Evolutionary conservation across 805 yeast species (phyloP).

Genomic region (Saturnispora kantuleensis): DNA sequence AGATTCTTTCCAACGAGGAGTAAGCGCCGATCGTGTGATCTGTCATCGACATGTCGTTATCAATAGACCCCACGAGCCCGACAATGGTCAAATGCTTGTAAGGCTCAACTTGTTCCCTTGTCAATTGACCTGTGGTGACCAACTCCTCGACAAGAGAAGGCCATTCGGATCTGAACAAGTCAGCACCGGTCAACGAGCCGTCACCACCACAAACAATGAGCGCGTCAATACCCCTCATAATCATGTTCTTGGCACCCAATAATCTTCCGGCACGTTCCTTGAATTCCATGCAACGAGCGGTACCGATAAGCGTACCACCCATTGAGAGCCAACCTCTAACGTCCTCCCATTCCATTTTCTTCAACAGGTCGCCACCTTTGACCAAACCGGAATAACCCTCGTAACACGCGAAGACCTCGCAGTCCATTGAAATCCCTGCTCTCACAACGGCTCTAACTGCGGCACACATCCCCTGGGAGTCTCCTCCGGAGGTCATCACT

Average conservation of each 20-base stretch:
- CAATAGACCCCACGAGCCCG: slow-evolving; percentile 94
- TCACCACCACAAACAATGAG: slow-evolving; percentile 97
- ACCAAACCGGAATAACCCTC: slow-evolving; percentile 96
- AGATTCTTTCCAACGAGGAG: slow-evolving; percentile 86
- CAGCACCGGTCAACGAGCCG: slow-evolving; percentile 97
- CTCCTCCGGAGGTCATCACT: slow-evolving; percentile 98
- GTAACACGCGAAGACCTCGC: slow-evolving; percentile 83
- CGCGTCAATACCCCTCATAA: slow-evolving; percentile 85
- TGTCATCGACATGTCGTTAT: slow-evolving; percentile 95
- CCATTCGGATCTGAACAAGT: slow-evolving; percentile 90
- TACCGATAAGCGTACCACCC: slow-evolving; percentile 95
- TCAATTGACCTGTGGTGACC: slow-evolving; percentile 41
- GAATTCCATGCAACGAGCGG: slow-evolving; percentile 86
- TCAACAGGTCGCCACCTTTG: slow-evolving; percentile 67
- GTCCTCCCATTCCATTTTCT: slow-evolving; percentile 82
- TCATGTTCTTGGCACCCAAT: slow-evolving; percentile 74
- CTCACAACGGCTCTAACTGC: slow-evolving; percentile 93
- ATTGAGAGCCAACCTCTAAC: slow-evolving; percentile 87
- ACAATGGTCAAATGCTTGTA: slow-evolving; percentile 73
- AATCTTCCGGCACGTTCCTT: slow-evolving; percentile 79
- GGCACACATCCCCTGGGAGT: slow-evolving; percentile 98
- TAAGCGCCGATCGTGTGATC: slow-evolving; percentile 96
- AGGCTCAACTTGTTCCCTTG: slow-evolving; percentile 47
- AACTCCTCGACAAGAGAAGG: slow-evolving; percentile 76
- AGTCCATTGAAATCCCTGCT: slow-evolving; percentile 76